These are phyloP conservation scores for Brassica hybrid DNA, from an alignment of 441 rosid species.

Conservation along the genomic window DNA sequence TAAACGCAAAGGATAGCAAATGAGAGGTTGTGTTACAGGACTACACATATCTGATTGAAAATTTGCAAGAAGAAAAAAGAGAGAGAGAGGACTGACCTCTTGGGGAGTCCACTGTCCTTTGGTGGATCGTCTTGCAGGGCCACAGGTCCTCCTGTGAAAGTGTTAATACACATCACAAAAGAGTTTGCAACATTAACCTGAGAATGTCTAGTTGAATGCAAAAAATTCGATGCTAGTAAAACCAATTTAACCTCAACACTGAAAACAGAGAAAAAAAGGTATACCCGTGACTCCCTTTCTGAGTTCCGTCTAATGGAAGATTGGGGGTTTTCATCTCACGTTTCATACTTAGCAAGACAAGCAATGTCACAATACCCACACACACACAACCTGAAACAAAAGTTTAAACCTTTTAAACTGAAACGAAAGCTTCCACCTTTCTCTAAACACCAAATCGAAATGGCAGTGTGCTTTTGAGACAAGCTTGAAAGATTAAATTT, in stretches of 20 bases:
- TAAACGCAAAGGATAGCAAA: background rate
- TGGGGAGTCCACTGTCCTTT: slow-evolving; percentile 47
- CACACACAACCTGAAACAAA: background rate
- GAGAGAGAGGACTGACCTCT: slow-evolving; percentile 34
- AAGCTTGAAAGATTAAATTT: slow-evolving; percentile 1
- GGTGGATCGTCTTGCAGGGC: slow-evolving; percentile 48
- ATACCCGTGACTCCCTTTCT: slow-evolving; percentile 41
- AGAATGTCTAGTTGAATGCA: slow-evolving; percentile 29
- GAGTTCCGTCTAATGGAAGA: slow-evolving; percentile 20
- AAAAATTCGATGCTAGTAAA: slow-evolving; percentile 2
- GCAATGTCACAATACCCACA: background rate
- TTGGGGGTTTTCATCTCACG: slow-evolving; percentile 37
- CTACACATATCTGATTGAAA: slow-evolving; percentile 11
- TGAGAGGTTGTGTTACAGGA: background rate
- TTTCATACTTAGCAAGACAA: slow-evolving; percentile 34
- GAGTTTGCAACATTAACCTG: slow-evolving; percentile 30
- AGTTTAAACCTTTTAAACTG: background rate
- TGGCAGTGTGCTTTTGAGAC: background rate
- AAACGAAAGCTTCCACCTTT: slow-evolving; percentile 18
- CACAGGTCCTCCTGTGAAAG: slow-evolving; percentile 44
- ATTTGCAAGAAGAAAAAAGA: slow-evolving; percentile 39
- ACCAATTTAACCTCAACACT: slow-evolving; percentile 5
- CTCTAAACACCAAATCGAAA: background rate
- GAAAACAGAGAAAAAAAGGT: slow-evolving; percentile 24
- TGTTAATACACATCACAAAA: slow-evolving; percentile 16